Conservation (phyloP, 208 protist species). For the Polymyxa betae region DNA sequence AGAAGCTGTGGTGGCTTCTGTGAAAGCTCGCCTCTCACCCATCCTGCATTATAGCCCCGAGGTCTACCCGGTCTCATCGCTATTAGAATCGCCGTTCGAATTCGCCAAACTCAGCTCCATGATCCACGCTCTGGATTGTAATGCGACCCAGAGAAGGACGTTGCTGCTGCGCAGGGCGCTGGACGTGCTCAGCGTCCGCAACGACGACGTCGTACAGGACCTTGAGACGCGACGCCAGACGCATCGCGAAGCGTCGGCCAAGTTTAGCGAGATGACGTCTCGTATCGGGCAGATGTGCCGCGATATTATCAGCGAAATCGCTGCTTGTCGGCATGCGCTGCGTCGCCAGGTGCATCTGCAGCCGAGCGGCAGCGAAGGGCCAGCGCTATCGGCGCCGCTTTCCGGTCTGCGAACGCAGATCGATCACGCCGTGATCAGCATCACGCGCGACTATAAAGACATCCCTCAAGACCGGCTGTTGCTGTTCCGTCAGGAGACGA, state of each 20-base stretch:
- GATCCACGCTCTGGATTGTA: neutral
- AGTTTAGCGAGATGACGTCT: neutral
- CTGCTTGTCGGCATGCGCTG: neutral
- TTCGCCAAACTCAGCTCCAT: neutral
- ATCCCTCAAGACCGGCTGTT: no score
- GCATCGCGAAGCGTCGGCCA: neutral
- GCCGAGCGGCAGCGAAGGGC: neutral
- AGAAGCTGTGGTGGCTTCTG: neutral
- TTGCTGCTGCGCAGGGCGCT: neutral
- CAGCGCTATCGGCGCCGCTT: neutral
- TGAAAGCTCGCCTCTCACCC: neutral
- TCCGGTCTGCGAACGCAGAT: neutral
- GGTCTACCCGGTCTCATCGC: neutral
- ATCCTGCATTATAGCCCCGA: neutral
- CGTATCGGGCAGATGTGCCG: neutral
- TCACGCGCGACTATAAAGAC: neutral
- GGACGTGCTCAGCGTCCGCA: neutral
- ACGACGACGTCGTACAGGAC: neutral
- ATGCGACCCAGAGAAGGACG: neutral
- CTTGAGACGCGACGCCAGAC: neutral
- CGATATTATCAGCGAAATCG: neutral
- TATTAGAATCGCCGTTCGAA: neutral
- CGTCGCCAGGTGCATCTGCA: constrained; percentile 16
- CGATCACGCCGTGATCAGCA: neutral
- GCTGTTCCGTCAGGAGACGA: no score